phyloP scores from a whole-genome alignment of 2,329 filamentous ascomycete species.

The Cladobotryum protrusum region DNA sequence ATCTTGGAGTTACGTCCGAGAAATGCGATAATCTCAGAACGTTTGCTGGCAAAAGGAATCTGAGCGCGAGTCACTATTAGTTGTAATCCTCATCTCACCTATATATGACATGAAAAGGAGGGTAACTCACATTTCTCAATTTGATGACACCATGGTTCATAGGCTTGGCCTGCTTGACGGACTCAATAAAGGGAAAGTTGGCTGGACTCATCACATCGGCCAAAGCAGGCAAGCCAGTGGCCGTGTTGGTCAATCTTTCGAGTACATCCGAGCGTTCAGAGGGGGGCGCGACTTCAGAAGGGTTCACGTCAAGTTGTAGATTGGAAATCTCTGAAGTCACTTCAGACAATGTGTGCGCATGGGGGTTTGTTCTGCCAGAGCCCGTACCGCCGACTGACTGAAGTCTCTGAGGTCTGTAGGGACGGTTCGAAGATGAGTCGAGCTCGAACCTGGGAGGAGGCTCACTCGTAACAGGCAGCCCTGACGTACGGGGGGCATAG shows the following conservation, averaged over 20 bases:
- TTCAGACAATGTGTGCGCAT: neutral
- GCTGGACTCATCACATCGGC: constrained; percentile 29
- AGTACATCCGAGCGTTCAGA: constrained; percentile 32
- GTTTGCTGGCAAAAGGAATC: constrained; percentile 51
- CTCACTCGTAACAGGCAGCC: constrained; percentile 17
- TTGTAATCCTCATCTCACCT: neutral
- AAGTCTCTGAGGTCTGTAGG: too few relatives aligned
- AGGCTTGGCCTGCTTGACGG: constrained; percentile 24
- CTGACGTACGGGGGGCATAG: constrained; percentile 32
- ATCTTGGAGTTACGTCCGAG: constrained; percentile 52
- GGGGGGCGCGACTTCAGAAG: constrained; percentile 5
- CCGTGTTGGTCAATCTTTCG: constrained; percentile 28
- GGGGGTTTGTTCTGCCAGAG: too few relatives aligned
- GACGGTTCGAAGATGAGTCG: neutral
- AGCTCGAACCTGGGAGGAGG: constrained; percentile 36
- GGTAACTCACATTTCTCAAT: constrained; percentile 42
- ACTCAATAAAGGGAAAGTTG: constrained; percentile 44
- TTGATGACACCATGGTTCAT: constrained; percentile 40
- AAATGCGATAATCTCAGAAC: constrained; percentile 51
- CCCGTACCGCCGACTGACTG: too few relatives aligned
- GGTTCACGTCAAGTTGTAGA: neutral
- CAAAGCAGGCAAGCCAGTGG: constrained; percentile 28
- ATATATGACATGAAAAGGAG: too few relatives aligned
- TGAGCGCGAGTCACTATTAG: constrained; percentile 18
- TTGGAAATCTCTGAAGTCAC: neutral